Conservation (phyloP, 495 filamentous ascomycete genomes). For the Talaromyces liani region DNA sequence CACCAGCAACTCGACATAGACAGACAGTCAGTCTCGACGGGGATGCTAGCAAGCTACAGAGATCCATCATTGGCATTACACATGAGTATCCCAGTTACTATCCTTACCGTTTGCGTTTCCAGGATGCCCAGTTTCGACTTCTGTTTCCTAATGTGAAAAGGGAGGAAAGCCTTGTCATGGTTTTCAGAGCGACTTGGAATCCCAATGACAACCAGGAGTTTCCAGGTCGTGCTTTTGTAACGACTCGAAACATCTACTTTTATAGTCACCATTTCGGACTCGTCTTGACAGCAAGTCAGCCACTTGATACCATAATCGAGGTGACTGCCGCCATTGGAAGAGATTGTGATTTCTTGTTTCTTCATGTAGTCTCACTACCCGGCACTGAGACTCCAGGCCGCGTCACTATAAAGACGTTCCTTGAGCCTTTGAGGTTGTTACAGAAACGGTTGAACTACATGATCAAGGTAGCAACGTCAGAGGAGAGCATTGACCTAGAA, state of each 20-base stretch:
- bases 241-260: slow-evolving; percentile 80
- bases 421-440: slow-evolving; percentile 77
- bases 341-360: slow-evolving; percentile 88
- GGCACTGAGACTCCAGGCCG: slow-evolving; percentile 57
- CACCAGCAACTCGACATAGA: slow-evolving; percentile 46
- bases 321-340: slow-evolving; percentile 83
- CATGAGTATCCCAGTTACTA: slow-evolving; percentile 75
- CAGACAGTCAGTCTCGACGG: slow-evolving; percentile 77
- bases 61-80: slow-evolving; percentile 26
- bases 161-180: slow-evolving; percentile 71
- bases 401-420: slow-evolving; percentile 83
- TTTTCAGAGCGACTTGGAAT: slow-evolving; percentile 68
- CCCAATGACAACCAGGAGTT: slow-evolving; percentile 73
- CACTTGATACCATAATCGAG: slow-evolving; percentile 69
- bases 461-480: slow-evolving; percentile 64
- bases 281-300: slow-evolving; percentile 69
- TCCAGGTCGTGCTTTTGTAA: slow-evolving; percentile 84
- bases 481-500: slow-evolving; percentile 54
- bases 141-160: slow-evolving; percentile 74
- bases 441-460: slow-evolving; percentile 78
- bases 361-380: slow-evolving; percentile 65
- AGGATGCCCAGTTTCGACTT: slow-evolving; percentile 88
- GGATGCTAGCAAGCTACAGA: slow-evolving; percentile 38
- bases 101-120: slow-evolving; percentile 71
- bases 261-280: slow-evolving; percentile 94